Evolutionary conservation across 2,329 filamentous ascomycete species (phyloP).

Genomic region (Exophiala bonariae): DNA sequence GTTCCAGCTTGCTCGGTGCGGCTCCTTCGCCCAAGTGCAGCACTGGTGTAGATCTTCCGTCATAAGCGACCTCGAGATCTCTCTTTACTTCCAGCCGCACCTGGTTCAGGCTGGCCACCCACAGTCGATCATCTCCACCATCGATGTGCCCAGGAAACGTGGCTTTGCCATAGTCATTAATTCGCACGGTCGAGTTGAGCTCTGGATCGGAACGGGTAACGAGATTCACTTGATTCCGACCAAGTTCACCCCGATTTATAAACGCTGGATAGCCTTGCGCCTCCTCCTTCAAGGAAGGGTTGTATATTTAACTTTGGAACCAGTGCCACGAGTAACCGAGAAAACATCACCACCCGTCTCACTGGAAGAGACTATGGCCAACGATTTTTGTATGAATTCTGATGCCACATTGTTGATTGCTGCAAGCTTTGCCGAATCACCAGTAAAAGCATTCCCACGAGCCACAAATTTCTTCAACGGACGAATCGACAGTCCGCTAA

Average conservation of each 20-base stretch:
- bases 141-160: conserved; percentile 4
- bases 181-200: not conserved
- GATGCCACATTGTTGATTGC: too few relatives aligned
- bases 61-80: conserved; percentile 1
- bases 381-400: too few relatives aligned
- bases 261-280: conserved; percentile 4
- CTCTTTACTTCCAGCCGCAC: conserved; percentile 16
- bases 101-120: conserved; percentile 3
- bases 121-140: conserved; percentile 13
- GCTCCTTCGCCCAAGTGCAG: conserved; percentile 13
- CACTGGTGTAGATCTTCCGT: not conserved
- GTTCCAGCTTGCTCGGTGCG: conserved; percentile 13
- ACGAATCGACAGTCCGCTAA: not conserved
- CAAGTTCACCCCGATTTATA: not conserved
- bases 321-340: too few relatives aligned
- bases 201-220: conserved; percentile 7
- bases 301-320: too few relatives aligned
- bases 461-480: too few relatives aligned
- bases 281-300: not conserved
- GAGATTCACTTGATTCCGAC: conserved; percentile 4
- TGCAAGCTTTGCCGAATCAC: too few relatives aligned
- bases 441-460: too few relatives aligned
- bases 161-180: conserved; percentile 10
- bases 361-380: too few relatives aligned
- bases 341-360: too few relatives aligned